A percentile compares a stretch with the other conserved stretches of the same genome.
These are phyloP conservation scores for Pseudoneurospora amorphoporcata DNA, from an alignment of 495 filamentous ascomycete genomes.

Conservation along the genomic window DNA sequence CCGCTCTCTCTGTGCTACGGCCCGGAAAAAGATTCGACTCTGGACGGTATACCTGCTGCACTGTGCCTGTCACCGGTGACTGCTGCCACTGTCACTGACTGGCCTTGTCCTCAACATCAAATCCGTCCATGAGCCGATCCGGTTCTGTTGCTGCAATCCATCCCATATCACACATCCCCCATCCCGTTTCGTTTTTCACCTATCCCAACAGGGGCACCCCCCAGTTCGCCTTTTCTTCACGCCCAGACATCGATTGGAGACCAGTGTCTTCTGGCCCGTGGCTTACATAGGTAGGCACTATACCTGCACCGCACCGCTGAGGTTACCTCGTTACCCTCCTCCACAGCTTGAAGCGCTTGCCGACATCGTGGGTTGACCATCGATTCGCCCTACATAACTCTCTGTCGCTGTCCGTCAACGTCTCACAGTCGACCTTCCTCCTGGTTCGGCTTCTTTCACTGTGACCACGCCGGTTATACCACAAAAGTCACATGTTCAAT, in stretches of 20 bases:
- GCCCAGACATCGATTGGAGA: not conserved
- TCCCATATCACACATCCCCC: not conserved
- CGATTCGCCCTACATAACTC: not conserved
- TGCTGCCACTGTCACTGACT: not conserved
- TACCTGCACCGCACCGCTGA: not conserved
- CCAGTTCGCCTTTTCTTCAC: not conserved
- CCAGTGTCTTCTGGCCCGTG: not conserved
- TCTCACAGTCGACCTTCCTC: not conserved
- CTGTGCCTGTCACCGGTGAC: not conserved
- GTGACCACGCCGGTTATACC: not conserved
- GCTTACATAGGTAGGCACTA: not conserved
- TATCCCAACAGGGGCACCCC: not conserved
- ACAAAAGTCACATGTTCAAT: not conserved
- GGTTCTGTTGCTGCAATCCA: not conserved
- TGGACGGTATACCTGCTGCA: not conserved
- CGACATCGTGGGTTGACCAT: not conserved
- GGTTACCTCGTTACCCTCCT: not conserved
- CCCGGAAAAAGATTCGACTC: not conserved
- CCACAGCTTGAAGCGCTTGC: not conserved
- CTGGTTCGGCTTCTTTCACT: not conserved
- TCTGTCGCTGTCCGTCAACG: not conserved
- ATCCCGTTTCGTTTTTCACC: not conserved
- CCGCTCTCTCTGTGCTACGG: not conserved
- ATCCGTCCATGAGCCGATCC: not conserved
- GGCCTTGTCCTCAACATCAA: not conserved